phyloP scores from a whole-genome alignment of 2,329 filamentous ascomycete species.

The Coniochaeta pulveracea region DNA sequence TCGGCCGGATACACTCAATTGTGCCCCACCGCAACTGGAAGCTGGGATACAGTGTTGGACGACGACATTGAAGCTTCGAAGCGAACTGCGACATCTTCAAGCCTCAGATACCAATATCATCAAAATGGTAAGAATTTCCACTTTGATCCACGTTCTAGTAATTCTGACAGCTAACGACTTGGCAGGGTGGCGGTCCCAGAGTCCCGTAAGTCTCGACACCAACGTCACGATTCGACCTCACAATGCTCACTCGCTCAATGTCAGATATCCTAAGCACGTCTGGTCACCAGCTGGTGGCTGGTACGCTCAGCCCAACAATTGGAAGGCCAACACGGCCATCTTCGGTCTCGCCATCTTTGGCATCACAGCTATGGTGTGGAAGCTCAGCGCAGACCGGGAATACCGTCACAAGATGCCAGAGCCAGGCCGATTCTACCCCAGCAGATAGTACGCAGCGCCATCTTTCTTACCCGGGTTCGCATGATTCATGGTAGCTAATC shows the following conservation, averaged over 20 bases:
- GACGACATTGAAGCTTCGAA: constrained; percentile 2
- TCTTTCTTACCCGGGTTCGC: too few relatives aligned
- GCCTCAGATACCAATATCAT: constrained; percentile 1
- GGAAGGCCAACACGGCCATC: constrained; percentile 71
- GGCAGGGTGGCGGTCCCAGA: constrained; percentile 7
- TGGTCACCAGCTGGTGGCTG: constrained; percentile 98
- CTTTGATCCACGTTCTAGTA: background rate
- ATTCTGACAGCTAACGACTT: background rate
- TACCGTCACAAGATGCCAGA: constrained; percentile 68
- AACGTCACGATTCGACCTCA: constrained; percentile 3
- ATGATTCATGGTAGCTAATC: too few relatives aligned
- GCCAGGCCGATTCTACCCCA: constrained; percentile 69
- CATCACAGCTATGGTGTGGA: constrained; percentile 55
- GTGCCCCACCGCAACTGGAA: too few relatives aligned
- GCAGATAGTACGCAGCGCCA: constrained; percentile 57
- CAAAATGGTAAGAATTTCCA: constrained; percentile 3
- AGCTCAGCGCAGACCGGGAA: constrained; percentile 63
- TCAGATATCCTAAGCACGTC: constrained; percentile 94
- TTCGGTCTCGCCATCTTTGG: constrained; percentile 36
- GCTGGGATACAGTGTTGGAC: too few relatives aligned
- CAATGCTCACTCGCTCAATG: constrained; percentile 5
- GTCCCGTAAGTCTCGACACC: constrained; percentile 15
- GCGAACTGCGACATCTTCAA: background rate
- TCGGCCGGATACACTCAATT: too few relatives aligned
- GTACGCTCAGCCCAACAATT: constrained; percentile 92